phyloP scores from a whole-genome alignment of 345 rosid genomes.

The Ceriops tagal region DNA sequence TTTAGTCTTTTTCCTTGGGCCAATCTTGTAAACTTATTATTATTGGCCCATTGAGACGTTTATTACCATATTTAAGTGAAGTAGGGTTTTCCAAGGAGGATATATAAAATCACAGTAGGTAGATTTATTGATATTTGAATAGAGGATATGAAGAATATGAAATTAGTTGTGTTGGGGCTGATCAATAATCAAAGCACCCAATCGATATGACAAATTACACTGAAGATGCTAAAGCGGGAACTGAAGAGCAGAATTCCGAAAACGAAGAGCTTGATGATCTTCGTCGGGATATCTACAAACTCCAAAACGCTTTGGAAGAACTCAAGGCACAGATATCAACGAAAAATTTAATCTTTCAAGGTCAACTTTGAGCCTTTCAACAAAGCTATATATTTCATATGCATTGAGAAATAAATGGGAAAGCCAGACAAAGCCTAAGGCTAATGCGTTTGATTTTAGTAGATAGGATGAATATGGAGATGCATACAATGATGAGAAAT shows the following conservation, averaged over 20 bases:
- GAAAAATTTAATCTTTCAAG: conserved; percentile 1
- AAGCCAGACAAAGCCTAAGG: background rate
- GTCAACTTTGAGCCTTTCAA: background rate
- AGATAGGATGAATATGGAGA: conserved; percentile 3
- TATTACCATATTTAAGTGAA: conserved; percentile 1
- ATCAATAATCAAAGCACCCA: background rate
- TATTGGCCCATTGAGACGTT: conserved; percentile 1
- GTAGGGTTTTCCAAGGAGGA: background rate
- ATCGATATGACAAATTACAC: conserved; percentile 7
- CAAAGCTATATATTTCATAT: background rate
- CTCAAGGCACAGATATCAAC: background rate
- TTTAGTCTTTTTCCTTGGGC: background rate
- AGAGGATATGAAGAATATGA: background rate
- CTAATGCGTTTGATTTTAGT: background rate
- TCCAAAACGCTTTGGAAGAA: conserved; percentile 1
- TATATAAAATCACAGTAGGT: background rate
- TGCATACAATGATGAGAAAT: conserved; percentile 5
- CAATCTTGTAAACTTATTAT: background rate
- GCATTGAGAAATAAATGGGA: background rate
- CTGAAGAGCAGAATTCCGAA: background rate
- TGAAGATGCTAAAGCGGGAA: background rate
- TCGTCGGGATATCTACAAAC: background rate
- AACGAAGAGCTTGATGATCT: background rate
- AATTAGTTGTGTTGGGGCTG: background rate
- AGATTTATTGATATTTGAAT: conserved; percentile 2